Evolutionary conservation across 129 eudicot species (phyloP).

Genomic region (Centrapalus pauciflorus): DNA sequence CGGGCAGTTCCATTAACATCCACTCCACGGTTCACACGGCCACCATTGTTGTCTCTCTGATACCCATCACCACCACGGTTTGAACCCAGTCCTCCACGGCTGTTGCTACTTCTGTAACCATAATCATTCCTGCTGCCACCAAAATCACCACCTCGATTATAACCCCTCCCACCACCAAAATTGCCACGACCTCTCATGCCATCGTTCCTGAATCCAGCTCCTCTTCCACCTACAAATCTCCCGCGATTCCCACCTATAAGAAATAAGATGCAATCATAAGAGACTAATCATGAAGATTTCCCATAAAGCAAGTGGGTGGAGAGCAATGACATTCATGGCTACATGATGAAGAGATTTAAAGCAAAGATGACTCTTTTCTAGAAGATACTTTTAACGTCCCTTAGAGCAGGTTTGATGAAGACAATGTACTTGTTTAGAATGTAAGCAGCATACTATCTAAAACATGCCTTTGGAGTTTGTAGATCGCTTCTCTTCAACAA

Average conservation of each 20-base stretch:
- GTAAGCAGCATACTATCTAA: not conserved
- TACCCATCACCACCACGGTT: constrained; percentile 56
- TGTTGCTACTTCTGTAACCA: constrained; percentile 47
- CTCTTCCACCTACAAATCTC: constrained; percentile 63
- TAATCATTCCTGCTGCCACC: constrained; percentile 49
- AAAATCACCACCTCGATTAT: constrained; percentile 52
- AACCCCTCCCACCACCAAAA: constrained; percentile 63
- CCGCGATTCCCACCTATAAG: constrained; percentile 51
- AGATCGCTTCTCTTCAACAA: constrained; percentile 85
- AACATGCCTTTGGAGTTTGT: constrained; percentile 65
- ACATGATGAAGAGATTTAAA: no score
- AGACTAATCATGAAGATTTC: not conserved
- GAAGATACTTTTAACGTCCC: not conserved
- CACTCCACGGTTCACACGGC: constrained; percentile 52
- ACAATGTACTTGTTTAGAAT: not conserved
- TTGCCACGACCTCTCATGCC: constrained; percentile 72
- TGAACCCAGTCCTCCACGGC: constrained; percentile 42
- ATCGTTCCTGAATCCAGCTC: constrained; percentile 60
- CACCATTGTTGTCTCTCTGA: constrained; percentile 50
- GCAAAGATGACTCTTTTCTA: not conserved
- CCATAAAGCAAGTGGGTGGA: no score
- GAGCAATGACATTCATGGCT: no score
- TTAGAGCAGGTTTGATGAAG: not conserved
- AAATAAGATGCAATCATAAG: not conserved
- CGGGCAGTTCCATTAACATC: constrained; percentile 44